phyloP scores from a whole-genome alignment of 2,329 filamentous ascomycete genomes.

The Fusarium xyrophilum region DNA sequence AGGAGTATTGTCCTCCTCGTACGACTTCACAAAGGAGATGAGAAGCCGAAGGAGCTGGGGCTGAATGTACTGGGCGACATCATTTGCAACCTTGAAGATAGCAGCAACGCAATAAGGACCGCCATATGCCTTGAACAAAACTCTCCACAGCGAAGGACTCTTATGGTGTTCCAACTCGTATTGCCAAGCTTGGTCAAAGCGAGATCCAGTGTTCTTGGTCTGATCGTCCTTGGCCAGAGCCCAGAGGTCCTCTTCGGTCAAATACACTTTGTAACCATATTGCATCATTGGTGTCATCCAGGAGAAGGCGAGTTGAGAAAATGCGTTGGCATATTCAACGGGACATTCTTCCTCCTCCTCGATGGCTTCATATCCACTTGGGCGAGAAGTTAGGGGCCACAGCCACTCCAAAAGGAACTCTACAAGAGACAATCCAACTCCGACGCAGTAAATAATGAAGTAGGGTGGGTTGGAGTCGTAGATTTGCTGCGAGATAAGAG shows the following conservation, averaged over 20 bases:
- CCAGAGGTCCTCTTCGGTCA: conserved; percentile 97
- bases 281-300: conserved; percentile 99
- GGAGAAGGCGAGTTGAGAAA: conserved; percentile 90
- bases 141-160: conserved; percentile 77
- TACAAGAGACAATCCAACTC: conserved; percentile 70
- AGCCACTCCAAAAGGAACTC: conserved; percentile 87
- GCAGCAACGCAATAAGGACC: conserved; percentile 82
- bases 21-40: conserved; percentile 85
- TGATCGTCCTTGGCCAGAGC: conserved; percentile 82
- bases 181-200: conserved; percentile 79
- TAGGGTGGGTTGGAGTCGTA: conserved; percentile 72
- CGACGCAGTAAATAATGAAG: conserved; percentile 77
- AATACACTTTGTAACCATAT: conserved; percentile 86
- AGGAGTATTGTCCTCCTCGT: conserved; percentile 65
- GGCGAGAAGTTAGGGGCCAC: conserved; percentile 73
- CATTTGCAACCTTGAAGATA: conserved; percentile 88
- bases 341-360: conserved; percentile 70
- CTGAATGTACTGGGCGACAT: conserved; percentile 84
- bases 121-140: conserved; percentile 83
- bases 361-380: conserved; percentile 64
- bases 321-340: conserved; percentile 90
- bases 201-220: conserved; percentile 73
- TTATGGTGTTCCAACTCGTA: conserved; percentile 74
- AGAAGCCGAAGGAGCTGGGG: conserved; percentile 87
- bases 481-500: conserved; percentile 78